Evolutionary conservation across 352 stramenopile genomes (phyloP), one percentile per base, ranked within the genome.

Genomic region (Phytophthora chlamydospora): DNA sequence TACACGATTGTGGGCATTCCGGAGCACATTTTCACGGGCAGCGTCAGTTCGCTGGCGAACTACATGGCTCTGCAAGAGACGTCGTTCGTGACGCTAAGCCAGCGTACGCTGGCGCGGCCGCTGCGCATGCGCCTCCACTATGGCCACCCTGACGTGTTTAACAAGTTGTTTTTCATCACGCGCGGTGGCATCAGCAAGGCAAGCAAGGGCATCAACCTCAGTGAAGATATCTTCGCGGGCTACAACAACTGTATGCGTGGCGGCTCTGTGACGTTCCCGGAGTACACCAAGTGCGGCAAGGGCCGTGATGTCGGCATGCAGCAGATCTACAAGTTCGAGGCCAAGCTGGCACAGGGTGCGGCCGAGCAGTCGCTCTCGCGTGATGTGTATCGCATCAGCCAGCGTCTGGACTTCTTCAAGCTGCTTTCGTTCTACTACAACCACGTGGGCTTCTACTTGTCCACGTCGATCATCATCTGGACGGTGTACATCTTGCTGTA

Each of bases 261-360:
- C 42, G 97, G 97, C 16, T 91, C 91, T 9, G 96, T 99, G 14
- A 89, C 89, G 2, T 99, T 99, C 84, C 97, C 97, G n/a, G 97
- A 99, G 77, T 99, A 99, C 71, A 87, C 98, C 43, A 98, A 99
- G 79, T 97, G 98, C 41, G 97, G 97, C 48, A 99, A 99, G 72
- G 97, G 97, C 34, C 94, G 97, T 48, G 97, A 99, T 90, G 97
- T 99, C 24, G 97, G 97, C 39, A 99, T 99, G 96, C 98, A 98
- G 68, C 97, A 99, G 71, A 99, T 99, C 62, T 99, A 99, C 85
- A 99, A 99, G 77, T 99, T 99, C 60, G 97, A 99, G 75, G 97
- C 97, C 1, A 99, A 99, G 64, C 78, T 98, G 9, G 97, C 93
- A 54, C 96, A 99, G 75, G 97, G 97, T 46, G 97, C 97, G 10